Percentiles rank a stretch among this genome's conserved stretches.
phyloP scores from a whole-genome alignment of 371 early-diverging fungal genomes.

The Furculomyces boomerangus region DNA sequence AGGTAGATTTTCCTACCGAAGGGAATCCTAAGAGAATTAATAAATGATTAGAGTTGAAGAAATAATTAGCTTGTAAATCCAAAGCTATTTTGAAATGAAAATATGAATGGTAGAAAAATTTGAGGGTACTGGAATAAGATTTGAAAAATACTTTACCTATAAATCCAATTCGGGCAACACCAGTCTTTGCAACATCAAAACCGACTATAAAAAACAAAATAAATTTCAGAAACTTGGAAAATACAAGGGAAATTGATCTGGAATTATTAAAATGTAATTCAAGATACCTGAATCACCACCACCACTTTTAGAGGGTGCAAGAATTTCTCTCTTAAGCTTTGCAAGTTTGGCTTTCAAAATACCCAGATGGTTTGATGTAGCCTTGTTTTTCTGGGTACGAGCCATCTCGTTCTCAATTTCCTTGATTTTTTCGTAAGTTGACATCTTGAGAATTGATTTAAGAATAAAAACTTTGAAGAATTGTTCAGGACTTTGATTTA shows the following conservation, averaged over 20 bases:
- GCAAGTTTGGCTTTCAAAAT: conserved; percentile 97
- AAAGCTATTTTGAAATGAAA: no score
- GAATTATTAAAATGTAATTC: no score
- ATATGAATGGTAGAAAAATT: no score
- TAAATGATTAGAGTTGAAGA: neutral
- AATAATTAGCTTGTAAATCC: no score
- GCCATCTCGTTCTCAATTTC: conserved; percentile 83
- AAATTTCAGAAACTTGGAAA: no score
- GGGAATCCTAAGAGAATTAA: conserved; percentile 81
- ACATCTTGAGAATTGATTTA: neutral
- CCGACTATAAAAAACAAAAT: no score
- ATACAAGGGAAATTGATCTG: no score
- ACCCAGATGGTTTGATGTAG: conserved; percentile 97
- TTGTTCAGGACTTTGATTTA: neutral
- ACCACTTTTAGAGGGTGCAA: conserved; percentile 66
- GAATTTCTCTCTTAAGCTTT: conserved; percentile 83
- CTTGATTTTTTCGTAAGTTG: conserved; percentile 54
- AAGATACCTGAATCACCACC: conserved; percentile 63
- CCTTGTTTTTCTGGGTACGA: conserved; percentile 88
- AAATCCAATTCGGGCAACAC: conserved; percentile 90
- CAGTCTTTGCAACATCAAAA: conserved; percentile 94
- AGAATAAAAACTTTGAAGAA: neutral
- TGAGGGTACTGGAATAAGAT: no score
- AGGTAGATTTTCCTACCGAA: conserved; percentile 92
- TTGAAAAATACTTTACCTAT: no score